Evolutionary conservation across 441 rosid genomes (phyloP).

Genomic region (Gossypium gossypioides): DNA sequence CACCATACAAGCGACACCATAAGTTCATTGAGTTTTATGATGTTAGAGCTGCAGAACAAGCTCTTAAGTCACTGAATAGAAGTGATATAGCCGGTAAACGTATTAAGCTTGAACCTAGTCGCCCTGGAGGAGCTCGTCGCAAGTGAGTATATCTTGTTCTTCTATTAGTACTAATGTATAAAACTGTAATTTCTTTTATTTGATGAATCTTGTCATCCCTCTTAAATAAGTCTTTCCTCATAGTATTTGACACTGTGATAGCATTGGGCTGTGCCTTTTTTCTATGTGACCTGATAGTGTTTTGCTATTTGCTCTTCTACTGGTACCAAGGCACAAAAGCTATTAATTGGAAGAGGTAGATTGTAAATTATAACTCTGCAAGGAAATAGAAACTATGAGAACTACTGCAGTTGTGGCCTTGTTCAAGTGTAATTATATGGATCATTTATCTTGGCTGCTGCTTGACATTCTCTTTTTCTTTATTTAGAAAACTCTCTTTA

Average conservation of each 20-base stretch:
- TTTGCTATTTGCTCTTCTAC: not conserved
- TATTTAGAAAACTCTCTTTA: not conserved
- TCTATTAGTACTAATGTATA: not conserved
- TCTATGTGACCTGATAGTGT: not conserved
- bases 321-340: not conserved
- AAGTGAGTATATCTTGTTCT: slow-evolving; percentile 40
- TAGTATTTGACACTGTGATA: not conserved
- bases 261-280: not conserved
- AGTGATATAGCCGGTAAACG: slow-evolving; percentile 97
- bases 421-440: not conserved
- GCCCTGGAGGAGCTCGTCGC: slow-evolving; percentile 98
- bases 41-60: slow-evolving; percentile 92
- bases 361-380: not conserved
- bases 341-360: not conserved
- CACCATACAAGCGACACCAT: slow-evolving; percentile 97
- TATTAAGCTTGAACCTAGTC: slow-evolving; percentile 97
- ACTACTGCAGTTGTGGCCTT: not conserved
- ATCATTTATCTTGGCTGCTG: not conserved
- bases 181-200: not conserved
- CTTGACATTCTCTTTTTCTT: not conserved
- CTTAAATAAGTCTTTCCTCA: not conserved
- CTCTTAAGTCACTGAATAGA: slow-evolving; percentile 78
- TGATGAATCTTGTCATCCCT: not conserved
- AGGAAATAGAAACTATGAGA: slow-evolving; percentile 2
- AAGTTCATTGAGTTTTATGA: slow-evolving; percentile 91